Evolutionary conservation across 2,329 filamentous ascomycete genomes (phyloP).

Genomic region (Phaeoacremonium minimum): DNA sequence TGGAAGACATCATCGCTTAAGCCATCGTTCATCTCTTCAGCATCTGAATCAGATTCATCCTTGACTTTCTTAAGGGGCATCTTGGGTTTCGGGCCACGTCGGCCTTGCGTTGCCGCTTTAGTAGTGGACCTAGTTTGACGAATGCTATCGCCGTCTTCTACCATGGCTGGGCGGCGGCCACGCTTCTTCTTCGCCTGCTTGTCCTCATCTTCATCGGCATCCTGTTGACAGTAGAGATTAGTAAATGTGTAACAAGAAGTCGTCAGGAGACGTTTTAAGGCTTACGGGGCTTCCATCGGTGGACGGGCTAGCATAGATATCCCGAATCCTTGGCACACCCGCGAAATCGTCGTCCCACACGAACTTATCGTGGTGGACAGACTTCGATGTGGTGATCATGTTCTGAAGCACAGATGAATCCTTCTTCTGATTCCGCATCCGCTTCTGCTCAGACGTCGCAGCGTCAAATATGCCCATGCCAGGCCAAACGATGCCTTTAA

Average conservation of each 20-base stretch:
- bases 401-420: slow-evolving; percentile 64
- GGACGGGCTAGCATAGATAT: slow-evolving; percentile 59
- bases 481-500: slow-evolving; percentile 72
- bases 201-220: slow-evolving; percentile 10
- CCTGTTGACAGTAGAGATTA: too few species aligned
- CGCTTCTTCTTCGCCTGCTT: slow-evolving; percentile 24
- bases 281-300: slow-evolving; percentile 45
- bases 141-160: slow-evolving; percentile 6
- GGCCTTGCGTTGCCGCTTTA: slow-evolving; percentile 1
- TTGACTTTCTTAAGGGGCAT: slow-evolving; percentile 4
- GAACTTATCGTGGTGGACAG: slow-evolving; percentile 60
- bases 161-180: slow-evolving; percentile 10
- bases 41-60: slow-evolving; percentile 5
- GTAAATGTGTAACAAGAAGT: too few species aligned
- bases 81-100: slow-evolving; percentile 1
- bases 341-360: slow-evolving; percentile 52
- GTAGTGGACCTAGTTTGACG: slow-evolving; percentile 10
- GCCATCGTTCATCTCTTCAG: slow-evolving; percentile 2
- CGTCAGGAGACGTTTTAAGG: too few species aligned
- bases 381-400: slow-evolving; percentile 60
- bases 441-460: slow-evolving; percentile 67
- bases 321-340: slow-evolving; percentile 44
- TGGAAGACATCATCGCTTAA: too few species aligned
- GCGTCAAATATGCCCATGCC: slow-evolving; percentile 82
- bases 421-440: slow-evolving; percentile 76